Conservation (phyloP, 768 basidiomycete genomes). For the Antrodiella citrinella region DNA sequence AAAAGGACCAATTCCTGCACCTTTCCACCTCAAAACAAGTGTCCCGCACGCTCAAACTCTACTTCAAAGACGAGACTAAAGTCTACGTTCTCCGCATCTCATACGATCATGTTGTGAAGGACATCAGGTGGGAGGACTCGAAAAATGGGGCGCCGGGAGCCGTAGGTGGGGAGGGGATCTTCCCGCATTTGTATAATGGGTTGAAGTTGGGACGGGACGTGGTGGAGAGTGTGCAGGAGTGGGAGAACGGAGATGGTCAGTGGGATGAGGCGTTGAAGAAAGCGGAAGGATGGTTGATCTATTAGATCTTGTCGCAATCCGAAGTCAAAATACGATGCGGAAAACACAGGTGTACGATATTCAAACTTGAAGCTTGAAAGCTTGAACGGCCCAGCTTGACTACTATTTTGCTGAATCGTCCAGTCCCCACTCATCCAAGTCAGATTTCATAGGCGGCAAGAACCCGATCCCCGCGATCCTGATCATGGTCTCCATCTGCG, state of each 20-base stretch:
- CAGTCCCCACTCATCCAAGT: no score
- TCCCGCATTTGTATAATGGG: constrained; percentile 14
- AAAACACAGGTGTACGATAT: no score
- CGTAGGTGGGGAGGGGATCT: constrained; percentile 15
- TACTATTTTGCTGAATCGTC: no score
- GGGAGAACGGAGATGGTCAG: constrained; percentile 11
- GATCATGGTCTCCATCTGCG: no score
- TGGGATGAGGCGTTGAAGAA: constrained; percentile 18
- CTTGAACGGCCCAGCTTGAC: no score
- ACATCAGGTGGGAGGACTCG: constrained; percentile 23
- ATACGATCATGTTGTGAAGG: constrained; percentile 11
- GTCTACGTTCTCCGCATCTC: constrained; percentile 22
- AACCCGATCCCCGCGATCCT: no score
- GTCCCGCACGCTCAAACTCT: constrained; percentile 29
- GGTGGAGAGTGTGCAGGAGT: constrained; percentile 12
- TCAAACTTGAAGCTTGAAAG: no score
- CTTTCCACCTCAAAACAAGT: constrained; percentile 32
- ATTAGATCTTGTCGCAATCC: constrained; percentile 2
- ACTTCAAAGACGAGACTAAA: constrained; percentile 24
- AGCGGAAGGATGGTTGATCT: constrained; percentile 17
- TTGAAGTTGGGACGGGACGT: constrained; percentile 16
- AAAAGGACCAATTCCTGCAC: constrained; percentile 38
- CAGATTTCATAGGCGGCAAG: no score
- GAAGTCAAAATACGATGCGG: no score
- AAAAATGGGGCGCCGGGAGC: constrained; percentile 17